Base-by-base conservation (phyloP, 2,329 filamentous ascomycete genomes). In the Colletotrichum eremochloae region DNA sequence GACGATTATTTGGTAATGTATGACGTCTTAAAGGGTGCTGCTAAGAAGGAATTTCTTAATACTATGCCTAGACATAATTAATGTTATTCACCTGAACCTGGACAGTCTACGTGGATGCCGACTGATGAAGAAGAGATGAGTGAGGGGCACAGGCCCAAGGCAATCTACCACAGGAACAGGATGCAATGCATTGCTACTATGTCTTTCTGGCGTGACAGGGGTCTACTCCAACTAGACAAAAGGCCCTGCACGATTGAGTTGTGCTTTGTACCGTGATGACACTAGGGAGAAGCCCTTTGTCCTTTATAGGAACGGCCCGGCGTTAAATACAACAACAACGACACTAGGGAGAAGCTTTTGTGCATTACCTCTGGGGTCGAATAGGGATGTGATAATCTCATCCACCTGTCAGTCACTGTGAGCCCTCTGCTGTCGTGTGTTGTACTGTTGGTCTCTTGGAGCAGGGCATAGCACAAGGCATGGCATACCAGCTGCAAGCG, bases 221-320 rank as follows among this genome's bases (percentile, higher is more conserved):
- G 8, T 56, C 62, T 46, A 56, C 56, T 56, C 24, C 40, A 38
- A 67, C 52, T 31, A 70, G 61, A 57, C n/a, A 5, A 33, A 66
- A 50, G 29, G 67, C 36, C 61, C 36, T 50, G 67, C 60, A 68
- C 53, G 61, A 69, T 69, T 69, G 53, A 69, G 67, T 66, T 69
- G 48, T 63, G 46, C 20, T 7, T 40, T 42, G 36, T 29, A 29
- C 14, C 1, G 36, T 57, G 36, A 24, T 57, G 24, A 2, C 12
- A n/a, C 55, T 56, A 9, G 31, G 31, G 55, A 40, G n/a, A 20
- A 46, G 24, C 48, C 20, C 38, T 24, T 24, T 24, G 24, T 24
- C 24, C 24, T 24, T 24, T 24, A 24, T 24, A 24, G 24, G 24
- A 24, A 24, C 24, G 24, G 24, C 24, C 24, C 24, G 24, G 24